Evolutionary conservation across 352 stramenopile species (phyloP).

Genomic region (Pythium myriotylum): DNA sequence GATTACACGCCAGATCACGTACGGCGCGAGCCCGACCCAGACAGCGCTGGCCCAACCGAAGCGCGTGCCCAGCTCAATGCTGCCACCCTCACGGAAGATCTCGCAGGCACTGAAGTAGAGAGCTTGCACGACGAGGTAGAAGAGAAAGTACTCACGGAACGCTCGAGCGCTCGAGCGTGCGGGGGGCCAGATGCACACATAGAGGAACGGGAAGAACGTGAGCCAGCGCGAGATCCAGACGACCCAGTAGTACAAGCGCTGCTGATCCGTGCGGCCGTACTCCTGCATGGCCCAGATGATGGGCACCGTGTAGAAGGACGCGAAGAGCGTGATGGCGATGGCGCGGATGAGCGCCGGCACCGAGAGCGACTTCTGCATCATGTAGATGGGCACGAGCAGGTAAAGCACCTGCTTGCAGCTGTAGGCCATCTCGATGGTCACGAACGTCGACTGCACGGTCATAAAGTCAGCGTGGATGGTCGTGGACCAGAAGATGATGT

Average conservation of each 20-base stretch:
- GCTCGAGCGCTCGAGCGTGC: conserved; percentile 7
- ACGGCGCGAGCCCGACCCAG: conserved; percentile 31
- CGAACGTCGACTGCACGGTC: conserved; percentile 10
- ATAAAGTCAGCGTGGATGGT: conserved; percentile 36
- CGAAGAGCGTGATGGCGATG: conserved; percentile 38
- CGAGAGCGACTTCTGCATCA: conserved; percentile 60
- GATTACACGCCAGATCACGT: conserved; percentile 33
- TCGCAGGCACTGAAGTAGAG: conserved; percentile 19
- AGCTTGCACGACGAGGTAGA: conserved; percentile 18
- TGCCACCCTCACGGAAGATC: conserved; percentile 20
- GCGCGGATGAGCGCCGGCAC: conserved; percentile 41
- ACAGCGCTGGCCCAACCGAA: conserved; percentile 29
- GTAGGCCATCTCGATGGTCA: conserved; percentile 46
- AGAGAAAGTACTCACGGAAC: conserved; percentile 22
- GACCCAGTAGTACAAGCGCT: conserved; percentile 16
- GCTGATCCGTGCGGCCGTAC: conserved; percentile 11
- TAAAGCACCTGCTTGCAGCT: conserved; percentile 52
- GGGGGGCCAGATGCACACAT: conserved; percentile 19
- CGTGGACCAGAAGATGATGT: conserved; percentile 36
- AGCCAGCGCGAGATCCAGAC: conserved; percentile 8
- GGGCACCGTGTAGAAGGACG: conserved; percentile 40
- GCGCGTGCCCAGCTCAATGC: conserved; percentile 15
- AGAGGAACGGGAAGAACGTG: conserved; percentile 22
- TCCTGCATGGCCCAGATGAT: conserved; percentile 24
- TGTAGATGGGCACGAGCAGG: conserved; percentile 48